A percentile compares a stretch with the other conserved stretches of the same genome.
These are phyloP conservation scores for Malassezia nana DNA, from an alignment of 1,284 basidiomycete genomes.

Conservation along the genomic window DNA sequence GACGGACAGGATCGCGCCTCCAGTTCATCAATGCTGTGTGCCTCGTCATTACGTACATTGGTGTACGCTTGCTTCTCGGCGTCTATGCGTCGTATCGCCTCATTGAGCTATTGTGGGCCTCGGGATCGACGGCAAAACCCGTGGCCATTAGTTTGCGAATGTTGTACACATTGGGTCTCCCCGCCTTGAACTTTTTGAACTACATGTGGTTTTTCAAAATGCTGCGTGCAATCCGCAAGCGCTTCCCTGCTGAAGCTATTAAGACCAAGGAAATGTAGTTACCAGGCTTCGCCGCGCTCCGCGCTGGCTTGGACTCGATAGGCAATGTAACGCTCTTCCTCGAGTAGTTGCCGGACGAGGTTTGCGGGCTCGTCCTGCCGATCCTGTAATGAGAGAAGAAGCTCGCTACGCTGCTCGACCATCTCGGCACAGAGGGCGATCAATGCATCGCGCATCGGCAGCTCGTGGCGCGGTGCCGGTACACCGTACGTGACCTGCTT, in stretches of 20 bases:
- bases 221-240: slow-evolving; percentile 47
- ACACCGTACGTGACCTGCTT: slow-evolving; percentile 17
- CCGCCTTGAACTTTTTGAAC: slow-evolving; percentile 42
- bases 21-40: slow-evolving; percentile 49
- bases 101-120: slow-evolving; percentile 16
- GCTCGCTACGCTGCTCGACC: background rate
- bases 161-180: slow-evolving; percentile 35
- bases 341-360: slow-evolving; percentile 22
- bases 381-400: background rate
- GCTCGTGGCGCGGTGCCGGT: slow-evolving; percentile 4
- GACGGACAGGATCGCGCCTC: slow-evolving; percentile 42
- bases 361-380: slow-evolving; percentile 4
- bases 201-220: slow-evolving; percentile 49
- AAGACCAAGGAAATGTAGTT: background rate
- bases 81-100: slow-evolving; percentile 26
- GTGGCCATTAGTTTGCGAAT: slow-evolving; percentile 19
- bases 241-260: slow-evolving; percentile 21
- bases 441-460: background rate
- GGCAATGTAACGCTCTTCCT: slow-evolving; percentile 23
- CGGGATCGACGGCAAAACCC: background rate
- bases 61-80: slow-evolving; percentile 45
- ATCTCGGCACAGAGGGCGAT: background rate
- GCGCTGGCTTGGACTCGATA: slow-evolving; percentile 17
- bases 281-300: slow-evolving; percentile 23
- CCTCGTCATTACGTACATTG: slow-evolving; percentile 43